phyloP scores from a whole-genome alignment of 2,329 filamentous ascomycete species.

The Fusarium haematococcum region DNA sequence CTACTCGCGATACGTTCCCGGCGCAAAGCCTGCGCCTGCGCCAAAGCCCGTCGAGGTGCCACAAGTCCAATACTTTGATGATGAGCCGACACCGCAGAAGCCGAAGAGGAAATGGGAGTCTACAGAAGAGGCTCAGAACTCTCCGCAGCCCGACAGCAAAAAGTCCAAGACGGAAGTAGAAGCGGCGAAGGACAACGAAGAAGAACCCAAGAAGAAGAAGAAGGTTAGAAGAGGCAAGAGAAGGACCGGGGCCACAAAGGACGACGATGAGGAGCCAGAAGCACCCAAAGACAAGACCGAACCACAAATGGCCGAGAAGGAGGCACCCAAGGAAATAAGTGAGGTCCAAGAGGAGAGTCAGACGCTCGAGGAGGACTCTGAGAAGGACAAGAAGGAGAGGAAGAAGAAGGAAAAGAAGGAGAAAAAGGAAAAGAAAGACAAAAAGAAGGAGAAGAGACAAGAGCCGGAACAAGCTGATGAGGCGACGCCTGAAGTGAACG shows the following conservation, averaged over 20 bases:
- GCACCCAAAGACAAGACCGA: conserved; percentile 40
- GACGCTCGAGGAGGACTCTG: conserved; percentile 44
- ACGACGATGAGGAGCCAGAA: conserved; percentile 31
- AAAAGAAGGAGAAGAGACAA: conserved; percentile 17
- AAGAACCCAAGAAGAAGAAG: conserved; percentile 42
- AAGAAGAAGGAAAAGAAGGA: conserved; percentile 24
- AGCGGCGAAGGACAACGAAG: conserved; percentile 16
- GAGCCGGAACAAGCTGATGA: conserved; percentile 21
- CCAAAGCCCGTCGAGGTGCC: conserved; percentile 21
- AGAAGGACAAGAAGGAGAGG: conserved; percentile 40
- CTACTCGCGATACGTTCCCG: conserved; percentile 58
- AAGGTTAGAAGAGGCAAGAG: conserved; percentile 40
- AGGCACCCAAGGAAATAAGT: conserved; percentile 46
- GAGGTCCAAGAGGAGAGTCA: conserved; percentile 43
- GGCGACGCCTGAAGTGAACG: conserved; percentile 6
- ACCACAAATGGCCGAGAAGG: conserved; percentile 45
- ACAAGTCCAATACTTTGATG: conserved; percentile 45
- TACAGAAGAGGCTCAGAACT: conserved; percentile 43
- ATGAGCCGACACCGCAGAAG: conserved; percentile 41
- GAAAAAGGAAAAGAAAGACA: conserved; percentile 20
- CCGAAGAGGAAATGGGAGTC: conserved; percentile 54
- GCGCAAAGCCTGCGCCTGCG: conserved; percentile 37
- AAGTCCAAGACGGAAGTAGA: conserved; percentile 47
- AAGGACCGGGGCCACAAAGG: conserved; percentile 28
- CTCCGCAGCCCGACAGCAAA: conserved; percentile 49